Percentiles rank a stretch among this genome's conserved stretches.
These are phyloP conservation scores for Dendrostoma leiphaemia DNA, from an alignment of 2,329 filamentous ascomycete genomes.

Conservation along the genomic window DNA sequence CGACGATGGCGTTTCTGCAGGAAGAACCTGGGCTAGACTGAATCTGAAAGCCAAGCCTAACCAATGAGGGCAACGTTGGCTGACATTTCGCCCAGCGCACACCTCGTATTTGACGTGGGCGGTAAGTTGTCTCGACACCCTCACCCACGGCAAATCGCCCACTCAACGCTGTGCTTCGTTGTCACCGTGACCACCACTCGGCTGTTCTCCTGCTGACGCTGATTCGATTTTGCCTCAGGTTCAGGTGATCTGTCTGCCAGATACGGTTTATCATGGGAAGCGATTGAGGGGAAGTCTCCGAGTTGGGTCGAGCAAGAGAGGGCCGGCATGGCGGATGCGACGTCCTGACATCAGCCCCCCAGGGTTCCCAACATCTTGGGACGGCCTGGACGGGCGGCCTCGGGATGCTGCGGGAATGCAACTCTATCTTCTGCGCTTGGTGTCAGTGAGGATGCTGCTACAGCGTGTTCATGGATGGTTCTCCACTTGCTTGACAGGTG, in stretches of 20 bases:
- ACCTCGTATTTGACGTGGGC: conserved; percentile 15
- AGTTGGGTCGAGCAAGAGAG: not conserved
- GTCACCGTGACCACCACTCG: not conserved
- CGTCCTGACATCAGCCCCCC: not conserved
- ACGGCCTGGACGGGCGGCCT: no score
- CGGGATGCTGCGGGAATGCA: not conserved
- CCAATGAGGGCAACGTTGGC: conserved; percentile 13
- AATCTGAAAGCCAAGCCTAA: conserved; percentile 4
- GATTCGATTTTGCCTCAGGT: not conserved
- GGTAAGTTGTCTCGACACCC: conserved; percentile 16
- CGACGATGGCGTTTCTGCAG: conserved; percentile 11
- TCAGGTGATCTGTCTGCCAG: not conserved
- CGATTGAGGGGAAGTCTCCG: not conserved
- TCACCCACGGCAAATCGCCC: not conserved
- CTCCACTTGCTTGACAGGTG: conserved; percentile 4
- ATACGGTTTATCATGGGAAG: not conserved
- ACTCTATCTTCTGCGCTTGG: no score
- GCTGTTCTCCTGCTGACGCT: not conserved
- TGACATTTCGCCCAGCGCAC: conserved; percentile 8
- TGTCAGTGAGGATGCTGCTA: no score
- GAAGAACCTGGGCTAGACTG: conserved; percentile 3
- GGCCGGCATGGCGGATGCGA: not conserved
- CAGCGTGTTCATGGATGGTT: no score
- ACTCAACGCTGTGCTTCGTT: not conserved
- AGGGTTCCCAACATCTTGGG: conserved; percentile 2